Percentiles rank a stretch among this genome's conserved stretches.
Conservation (phyloP, 2,329 filamentous ascomycete genomes). For the Xylariaceae sp. region DNA sequence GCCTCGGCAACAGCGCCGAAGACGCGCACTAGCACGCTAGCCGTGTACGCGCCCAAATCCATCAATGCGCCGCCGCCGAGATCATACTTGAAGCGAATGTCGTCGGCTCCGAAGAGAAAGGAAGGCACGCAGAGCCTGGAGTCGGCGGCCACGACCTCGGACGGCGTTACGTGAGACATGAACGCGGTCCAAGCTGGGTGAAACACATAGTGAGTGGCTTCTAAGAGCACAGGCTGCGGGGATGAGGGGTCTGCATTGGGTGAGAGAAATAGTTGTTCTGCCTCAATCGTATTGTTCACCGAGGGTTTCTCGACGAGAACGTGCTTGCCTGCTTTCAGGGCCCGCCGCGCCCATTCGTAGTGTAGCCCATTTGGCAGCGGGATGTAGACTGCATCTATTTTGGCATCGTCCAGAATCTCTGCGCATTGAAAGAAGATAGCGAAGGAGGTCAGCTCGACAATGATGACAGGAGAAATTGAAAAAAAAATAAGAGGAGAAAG, state of each 20-base stretch:
- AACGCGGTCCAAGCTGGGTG: constrained; percentile 46
- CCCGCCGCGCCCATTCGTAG: constrained; percentile 45
- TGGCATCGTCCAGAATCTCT: constrained; percentile 38
- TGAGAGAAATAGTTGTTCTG: constrained; percentile 39
- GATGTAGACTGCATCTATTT: constrained; percentile 49
- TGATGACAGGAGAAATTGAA: no score
- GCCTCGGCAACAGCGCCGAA: constrained; percentile 32
- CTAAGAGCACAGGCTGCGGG: constrained; percentile 43
- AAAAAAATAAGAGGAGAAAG: no score
- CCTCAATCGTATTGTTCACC: constrained; percentile 43
- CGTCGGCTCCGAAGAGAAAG: constrained; percentile 31
- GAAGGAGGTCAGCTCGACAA: no score
- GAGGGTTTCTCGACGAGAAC: constrained; percentile 54
- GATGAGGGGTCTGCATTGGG: constrained; percentile 29
- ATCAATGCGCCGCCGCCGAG: constrained; percentile 40
- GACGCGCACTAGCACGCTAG: constrained; percentile 30
- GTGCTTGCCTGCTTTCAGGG: constrained; percentile 48
- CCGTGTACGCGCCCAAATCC: constrained; percentile 35
- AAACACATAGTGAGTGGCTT: constrained; percentile 51
- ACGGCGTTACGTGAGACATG: constrained; percentile 35
- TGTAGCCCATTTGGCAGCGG: constrained; percentile 42
- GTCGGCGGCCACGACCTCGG: constrained; percentile 35
- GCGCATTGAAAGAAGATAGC: no score
- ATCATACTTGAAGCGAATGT: constrained; percentile 42
- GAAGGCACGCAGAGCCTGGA: constrained; percentile 29